These are phyloP conservation scores for Gentiana macrophylla DNA, from an alignment of 257 asterid species.

Conservation along the genomic window DNA sequence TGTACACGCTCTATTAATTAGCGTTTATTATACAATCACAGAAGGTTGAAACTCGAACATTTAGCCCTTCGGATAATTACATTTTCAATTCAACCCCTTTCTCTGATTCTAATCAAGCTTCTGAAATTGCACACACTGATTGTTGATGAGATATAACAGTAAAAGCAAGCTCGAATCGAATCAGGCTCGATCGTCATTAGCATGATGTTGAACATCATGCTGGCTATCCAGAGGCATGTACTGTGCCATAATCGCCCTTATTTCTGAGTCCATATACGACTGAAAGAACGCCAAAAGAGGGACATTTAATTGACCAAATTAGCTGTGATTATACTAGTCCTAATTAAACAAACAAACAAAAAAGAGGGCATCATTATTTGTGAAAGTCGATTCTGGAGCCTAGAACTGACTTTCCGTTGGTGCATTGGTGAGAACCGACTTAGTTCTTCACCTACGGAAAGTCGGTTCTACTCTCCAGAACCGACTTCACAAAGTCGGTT, in stretches of 20 bases:
- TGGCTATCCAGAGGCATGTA: conserved; percentile 28
- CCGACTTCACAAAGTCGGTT: too few relatives aligned
- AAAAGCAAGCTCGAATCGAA: neutral
- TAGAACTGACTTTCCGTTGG: too few relatives aligned
- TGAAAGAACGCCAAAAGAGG: conserved; percentile 12
- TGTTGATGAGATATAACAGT: too few relatives aligned
- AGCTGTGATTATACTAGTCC: too few relatives aligned
- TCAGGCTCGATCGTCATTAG: conserved; percentile 45
- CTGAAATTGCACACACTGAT: too few relatives aligned
- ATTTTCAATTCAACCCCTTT: conserved; percentile 6
- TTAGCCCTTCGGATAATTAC: neutral
- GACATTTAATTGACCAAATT: too few relatives aligned
- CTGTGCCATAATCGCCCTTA: conserved; percentile 78
- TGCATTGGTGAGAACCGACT: too few relatives aligned
- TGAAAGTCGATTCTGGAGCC: too few relatives aligned
- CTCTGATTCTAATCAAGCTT: neutral
- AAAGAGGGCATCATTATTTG: too few relatives aligned
- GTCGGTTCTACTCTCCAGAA: too few relatives aligned
- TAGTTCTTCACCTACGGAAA: too few relatives aligned
- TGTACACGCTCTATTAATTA: neutral
- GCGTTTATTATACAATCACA: neutral
- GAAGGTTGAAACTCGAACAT: conserved; percentile 2
- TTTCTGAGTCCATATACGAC: conserved; percentile 92
- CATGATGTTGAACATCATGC: conserved; percentile 55
- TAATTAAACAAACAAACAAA: too few relatives aligned